These are phyloP conservation scores for Ichthyophthirius multifiliis DNA, from an alignment of 169 alveolate species.

Conservation along the genomic window DNA sequence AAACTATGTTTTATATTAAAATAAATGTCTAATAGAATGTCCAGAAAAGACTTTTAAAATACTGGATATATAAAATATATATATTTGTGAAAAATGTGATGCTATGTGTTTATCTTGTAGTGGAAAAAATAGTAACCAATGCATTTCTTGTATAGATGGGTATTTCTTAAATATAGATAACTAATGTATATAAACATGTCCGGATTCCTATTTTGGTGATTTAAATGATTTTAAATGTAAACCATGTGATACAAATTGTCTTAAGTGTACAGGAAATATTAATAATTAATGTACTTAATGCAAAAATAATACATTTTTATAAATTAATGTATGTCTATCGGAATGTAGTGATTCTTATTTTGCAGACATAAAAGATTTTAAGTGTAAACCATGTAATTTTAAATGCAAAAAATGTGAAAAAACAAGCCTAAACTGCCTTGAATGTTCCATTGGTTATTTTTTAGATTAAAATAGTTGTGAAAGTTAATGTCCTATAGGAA, in stretches of 20 bases:
- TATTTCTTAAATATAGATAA: conserved; percentile 14
- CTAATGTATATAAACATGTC: not conserved
- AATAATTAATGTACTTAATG: not conserved
- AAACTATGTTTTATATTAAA: not conserved
- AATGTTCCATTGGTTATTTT: no score
- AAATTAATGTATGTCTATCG: no score
- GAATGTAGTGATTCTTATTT: no score
- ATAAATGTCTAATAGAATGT: not conserved
- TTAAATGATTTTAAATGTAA: not conserved
- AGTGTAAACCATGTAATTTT: no score
- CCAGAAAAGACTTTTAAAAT: no score
- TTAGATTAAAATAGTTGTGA: no score
- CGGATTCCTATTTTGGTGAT: not conserved
- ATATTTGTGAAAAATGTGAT: not conserved
- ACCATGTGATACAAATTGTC: not conserved
- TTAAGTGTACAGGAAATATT: not conserved
- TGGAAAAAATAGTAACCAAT: not conserved
- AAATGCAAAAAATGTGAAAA: no score
- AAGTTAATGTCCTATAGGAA: no score
- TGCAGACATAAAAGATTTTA: no score
- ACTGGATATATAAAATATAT: not conserved
- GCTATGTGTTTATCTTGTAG: not conserved
- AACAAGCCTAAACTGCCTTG: no score
- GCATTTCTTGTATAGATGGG: not conserved
- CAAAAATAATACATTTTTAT: not conserved